Evolutionary conservation across 306 rosid species (phyloP), one percentile per base, ranked within the genome.

Genomic region (Quercus alba): DNA sequence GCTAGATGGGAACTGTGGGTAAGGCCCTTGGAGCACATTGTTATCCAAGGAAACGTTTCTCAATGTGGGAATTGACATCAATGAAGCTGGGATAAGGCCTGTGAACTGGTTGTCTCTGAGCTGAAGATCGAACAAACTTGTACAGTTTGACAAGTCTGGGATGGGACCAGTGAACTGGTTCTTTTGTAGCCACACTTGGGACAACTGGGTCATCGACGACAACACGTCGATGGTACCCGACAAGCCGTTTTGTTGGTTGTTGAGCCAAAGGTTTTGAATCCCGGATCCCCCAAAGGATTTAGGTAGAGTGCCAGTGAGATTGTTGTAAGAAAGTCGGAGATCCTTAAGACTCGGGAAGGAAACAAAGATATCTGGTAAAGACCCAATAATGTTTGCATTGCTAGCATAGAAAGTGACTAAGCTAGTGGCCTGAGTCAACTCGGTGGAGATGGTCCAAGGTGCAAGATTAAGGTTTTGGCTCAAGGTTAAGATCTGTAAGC

Each of bases 141-240:
- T 78, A 52, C 90, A 88, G 1, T 82, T 81, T 1, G 97, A 87
- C 55, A 91, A 68, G 72, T 93, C 90, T 0, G 98, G 94, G 64
- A 93, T 88, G 21, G 84, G 79, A 33, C 97, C 94, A 0, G 86
- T 84, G 83, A 94, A 92, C 46, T 59, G 85, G 69, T 94, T 94
- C 75, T 84, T 82, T 0, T 94, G 94, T 23, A 94, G 91, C 98
- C 98, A 92, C 2, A 78, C 91, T 83, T 91, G 94, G 56, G 20
- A 13, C 82, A 91, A 78, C 78, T 74, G 75, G 3, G 86, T 84
- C 97, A 94, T 91, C 4, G 87, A 87, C 0, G 89, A 73, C 11
- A 94, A 64, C 23, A 92, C 86, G 0, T 74, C 83, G 19, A 94
- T 57, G 1, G 81, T 64, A 55, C 97, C 97, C 0, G 97, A 86